Evolutionary conservation across 306 rosid species (phyloP).

Genomic region (Inga oerstediana): DNA sequence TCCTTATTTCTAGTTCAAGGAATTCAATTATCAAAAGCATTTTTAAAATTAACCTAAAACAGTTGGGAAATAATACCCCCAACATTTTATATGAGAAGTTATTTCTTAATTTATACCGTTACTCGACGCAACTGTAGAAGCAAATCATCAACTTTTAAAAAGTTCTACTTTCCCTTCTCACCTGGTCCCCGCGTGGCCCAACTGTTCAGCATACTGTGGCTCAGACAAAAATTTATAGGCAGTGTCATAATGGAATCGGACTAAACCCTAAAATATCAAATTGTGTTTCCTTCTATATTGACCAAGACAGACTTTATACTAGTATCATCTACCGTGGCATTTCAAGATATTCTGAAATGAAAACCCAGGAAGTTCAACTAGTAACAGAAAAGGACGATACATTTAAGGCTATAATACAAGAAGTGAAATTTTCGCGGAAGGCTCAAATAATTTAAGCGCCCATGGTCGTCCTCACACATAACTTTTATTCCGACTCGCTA

Average conservation of each 20-base stretch:
- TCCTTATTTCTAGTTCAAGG: background rate
- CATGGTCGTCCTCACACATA: too few species aligned
- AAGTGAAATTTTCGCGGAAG: background rate
- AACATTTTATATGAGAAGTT: too few species aligned
- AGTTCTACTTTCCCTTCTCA: background rate
- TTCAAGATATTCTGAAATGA: background rate
- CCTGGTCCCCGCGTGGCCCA: background rate
- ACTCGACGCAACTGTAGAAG: too few species aligned
- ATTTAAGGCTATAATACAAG: background rate
- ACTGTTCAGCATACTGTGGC: background rate
- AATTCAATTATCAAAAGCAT: too few species aligned
- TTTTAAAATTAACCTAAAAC: too few species aligned
- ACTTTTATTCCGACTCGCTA: constrained; percentile 35
- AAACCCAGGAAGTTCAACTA: background rate
- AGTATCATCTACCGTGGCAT: too few species aligned
- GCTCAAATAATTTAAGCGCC: background rate
- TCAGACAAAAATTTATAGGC: too few species aligned
- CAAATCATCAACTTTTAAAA: too few species aligned
- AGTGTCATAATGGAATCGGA: background rate
- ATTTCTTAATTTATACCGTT: too few species aligned
- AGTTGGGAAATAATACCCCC: too few species aligned
- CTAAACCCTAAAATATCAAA: background rate
- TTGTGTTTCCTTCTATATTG: background rate
- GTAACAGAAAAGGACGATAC: background rate
- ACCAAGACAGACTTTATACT: background rate